A percentile compares a stretch with the other conserved stretches of the same genome.
phyloP scores from a whole-genome alignment of 73 alveolate species.

The Tetrahymena elliotti region DNA sequence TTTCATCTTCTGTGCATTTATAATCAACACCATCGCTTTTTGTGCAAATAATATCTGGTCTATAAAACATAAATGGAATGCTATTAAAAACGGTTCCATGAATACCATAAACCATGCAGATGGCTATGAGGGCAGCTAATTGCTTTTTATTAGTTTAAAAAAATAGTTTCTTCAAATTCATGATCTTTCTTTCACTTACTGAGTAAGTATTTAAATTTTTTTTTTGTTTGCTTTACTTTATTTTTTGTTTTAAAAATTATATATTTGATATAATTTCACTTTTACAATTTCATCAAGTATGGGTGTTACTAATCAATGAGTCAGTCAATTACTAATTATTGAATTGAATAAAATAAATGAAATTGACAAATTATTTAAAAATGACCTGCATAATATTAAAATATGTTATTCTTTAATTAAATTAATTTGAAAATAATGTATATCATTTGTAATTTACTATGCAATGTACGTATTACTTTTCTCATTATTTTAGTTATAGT shows the following conservation, averaged over 20 bases:
- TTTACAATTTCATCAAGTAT: background rate
- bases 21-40: background rate
- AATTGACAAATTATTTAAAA: background rate
- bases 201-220: background rate
- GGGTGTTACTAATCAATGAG: background rate
- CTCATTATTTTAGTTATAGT: background rate
- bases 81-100: background rate
- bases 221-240: background rate
- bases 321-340: background rate
- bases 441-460: background rate
- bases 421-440: background rate
- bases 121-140: background rate
- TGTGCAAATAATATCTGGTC: background rate
- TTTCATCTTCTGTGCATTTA: background rate
- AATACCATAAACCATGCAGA: background rate
- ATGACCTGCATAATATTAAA: no score
- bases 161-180: background rate
- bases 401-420: no score
- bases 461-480: background rate
- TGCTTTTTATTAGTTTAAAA: background rate
- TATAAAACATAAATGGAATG: background rate
- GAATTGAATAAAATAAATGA: background rate
- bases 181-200: background rate
- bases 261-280: background rate
- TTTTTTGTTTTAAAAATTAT: background rate